Evolutionary conservation across 495 filamentous ascomycete species (phyloP).

Genomic region (Pseudevernia furfuracea): DNA sequence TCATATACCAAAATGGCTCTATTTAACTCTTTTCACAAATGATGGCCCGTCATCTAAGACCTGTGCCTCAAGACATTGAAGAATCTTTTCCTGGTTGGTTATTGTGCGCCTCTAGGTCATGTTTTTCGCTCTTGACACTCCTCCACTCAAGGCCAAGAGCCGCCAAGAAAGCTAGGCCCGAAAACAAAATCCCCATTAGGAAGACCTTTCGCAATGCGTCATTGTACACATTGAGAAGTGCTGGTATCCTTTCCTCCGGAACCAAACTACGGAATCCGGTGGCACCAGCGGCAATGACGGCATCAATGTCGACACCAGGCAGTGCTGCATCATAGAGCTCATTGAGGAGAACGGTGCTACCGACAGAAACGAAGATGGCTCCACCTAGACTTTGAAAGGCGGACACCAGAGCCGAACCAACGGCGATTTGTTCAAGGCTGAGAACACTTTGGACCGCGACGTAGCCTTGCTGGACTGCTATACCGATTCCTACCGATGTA

Average conservation of each 20-base stretch:
- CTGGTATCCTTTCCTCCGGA: conserved; percentile 19
- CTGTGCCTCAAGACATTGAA: no score
- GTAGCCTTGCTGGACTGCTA: conserved; percentile 22
- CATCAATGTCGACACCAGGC: conserved; percentile 28
- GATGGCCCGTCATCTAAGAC: no score
- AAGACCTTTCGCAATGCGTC: conserved; percentile 47
- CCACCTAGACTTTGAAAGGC: conserved; percentile 31
- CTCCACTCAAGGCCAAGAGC: conserved; percentile 51
- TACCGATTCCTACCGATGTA: conserved; percentile 11
- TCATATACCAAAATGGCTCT: no score
- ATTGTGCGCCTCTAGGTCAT: background rate
- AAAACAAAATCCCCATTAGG: conserved; percentile 40
- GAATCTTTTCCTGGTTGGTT: no score
- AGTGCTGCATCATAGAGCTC: conserved; percentile 24
- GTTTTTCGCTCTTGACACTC: background rate
- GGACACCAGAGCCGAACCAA: conserved; percentile 30
- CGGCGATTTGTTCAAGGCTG: conserved; percentile 20
- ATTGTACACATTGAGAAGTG: conserved; percentile 38
- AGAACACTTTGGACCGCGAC: conserved; percentile 34
- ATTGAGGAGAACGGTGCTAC: conserved; percentile 31
- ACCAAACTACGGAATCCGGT: conserved; percentile 33
- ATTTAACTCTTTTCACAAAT: no score
- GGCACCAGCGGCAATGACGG: conserved; percentile 32
- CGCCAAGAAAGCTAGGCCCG: conserved; percentile 41
- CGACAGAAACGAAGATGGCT: conserved; percentile 30